These are phyloP conservation scores for Artemisia tridentata DNA, from an alignment of 129 eudicot genomes.

Conservation along the genomic window DNA sequence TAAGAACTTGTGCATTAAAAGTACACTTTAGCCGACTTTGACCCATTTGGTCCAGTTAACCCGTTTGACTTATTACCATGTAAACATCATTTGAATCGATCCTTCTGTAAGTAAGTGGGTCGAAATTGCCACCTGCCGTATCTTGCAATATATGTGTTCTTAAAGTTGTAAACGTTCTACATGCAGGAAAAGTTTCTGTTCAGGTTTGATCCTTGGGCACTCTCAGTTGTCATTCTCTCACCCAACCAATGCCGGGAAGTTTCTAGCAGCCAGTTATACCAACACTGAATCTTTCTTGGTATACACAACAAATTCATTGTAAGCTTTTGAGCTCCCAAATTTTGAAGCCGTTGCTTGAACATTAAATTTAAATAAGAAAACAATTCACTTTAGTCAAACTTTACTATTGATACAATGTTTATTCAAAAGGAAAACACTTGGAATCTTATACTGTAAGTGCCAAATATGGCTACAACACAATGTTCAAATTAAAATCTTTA, in stretches of 20 bases:
- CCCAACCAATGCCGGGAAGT: slow-evolving; percentile 76
- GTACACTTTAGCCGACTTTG: background rate
- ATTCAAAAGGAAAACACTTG: background rate
- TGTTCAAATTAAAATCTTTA: slow-evolving; percentile 13
- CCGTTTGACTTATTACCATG: background rate
- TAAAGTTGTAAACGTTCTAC: slow-evolving; percentile 16
- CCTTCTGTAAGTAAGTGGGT: background rate
- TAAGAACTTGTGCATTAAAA: background rate
- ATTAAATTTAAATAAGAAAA: background rate
- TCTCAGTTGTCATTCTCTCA: slow-evolving; percentile 68
- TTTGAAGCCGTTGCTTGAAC: background rate
- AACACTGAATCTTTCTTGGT: slow-evolving; percentile 60
- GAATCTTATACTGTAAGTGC: background rate
- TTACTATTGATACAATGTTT: background rate
- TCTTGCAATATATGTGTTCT: background rate
- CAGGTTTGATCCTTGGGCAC: slow-evolving; percentile 37
- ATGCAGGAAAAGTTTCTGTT: slow-evolving; percentile 70
- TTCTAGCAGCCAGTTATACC: slow-evolving; percentile 61
- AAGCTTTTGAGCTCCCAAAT: slow-evolving; percentile 11
- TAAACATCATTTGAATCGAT: background rate
- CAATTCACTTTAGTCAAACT: background rate
- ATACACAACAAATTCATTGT: slow-evolving; percentile 48
- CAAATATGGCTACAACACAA: background rate
- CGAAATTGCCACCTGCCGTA: background rate
- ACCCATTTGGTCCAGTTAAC: background rate